Percentiles rank a stretch among this genome's conserved stretches.
Conservation (phyloP, 768 basidiomycete species). For the Stropharia rugosoannulata region DNA sequence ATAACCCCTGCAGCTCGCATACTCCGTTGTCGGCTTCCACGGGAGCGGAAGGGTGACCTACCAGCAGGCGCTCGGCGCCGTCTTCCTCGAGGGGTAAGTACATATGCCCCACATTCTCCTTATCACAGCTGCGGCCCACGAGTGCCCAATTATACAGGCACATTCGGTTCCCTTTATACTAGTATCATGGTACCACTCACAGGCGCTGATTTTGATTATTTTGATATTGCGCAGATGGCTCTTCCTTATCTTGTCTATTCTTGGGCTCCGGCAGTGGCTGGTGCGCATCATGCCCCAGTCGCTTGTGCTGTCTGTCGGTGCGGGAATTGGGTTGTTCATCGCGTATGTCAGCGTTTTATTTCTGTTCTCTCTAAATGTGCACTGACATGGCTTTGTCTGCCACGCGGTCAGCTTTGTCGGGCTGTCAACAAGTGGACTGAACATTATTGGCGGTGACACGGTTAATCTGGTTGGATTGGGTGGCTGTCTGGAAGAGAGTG, state of each 20-base stretch:
- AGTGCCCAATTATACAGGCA: too few relatives aligned
- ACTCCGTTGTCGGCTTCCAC: conserved; percentile 85
- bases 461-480: conserved; percentile 73
- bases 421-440: conserved; percentile 64
- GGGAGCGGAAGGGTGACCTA: conserved; percentile 74
- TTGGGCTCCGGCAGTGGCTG: conserved; percentile 89
- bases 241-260: conserved; percentile 74
- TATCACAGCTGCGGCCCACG: too few relatives aligned
- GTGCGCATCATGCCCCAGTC: conserved; percentile 88
- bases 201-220: background rate
- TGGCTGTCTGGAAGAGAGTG: conserved; percentile 63
- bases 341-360: conserved; percentile 47
- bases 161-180: background rate
- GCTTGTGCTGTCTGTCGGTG: conserved; percentile 79
- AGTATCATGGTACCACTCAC: background rate
- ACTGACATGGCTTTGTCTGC: conserved; percentile 7
- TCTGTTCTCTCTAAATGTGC: background rate
- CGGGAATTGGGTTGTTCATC: conserved; percentile 87
- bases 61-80: conserved; percentile 77
- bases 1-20: conserved; percentile 59
- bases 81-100: conserved; percentile 82
- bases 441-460: conserved; percentile 73
- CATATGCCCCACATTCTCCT: too few relatives aligned
- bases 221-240: conserved; percentile 54
- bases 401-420: conserved; percentile 63